Percentiles rank a stretch among this genome's conserved stretches.
Evolutionary conservation across 2,329 filamentous ascomycete genomes (phyloP).

Genomic region (Claviceps humidiphila): DNA sequence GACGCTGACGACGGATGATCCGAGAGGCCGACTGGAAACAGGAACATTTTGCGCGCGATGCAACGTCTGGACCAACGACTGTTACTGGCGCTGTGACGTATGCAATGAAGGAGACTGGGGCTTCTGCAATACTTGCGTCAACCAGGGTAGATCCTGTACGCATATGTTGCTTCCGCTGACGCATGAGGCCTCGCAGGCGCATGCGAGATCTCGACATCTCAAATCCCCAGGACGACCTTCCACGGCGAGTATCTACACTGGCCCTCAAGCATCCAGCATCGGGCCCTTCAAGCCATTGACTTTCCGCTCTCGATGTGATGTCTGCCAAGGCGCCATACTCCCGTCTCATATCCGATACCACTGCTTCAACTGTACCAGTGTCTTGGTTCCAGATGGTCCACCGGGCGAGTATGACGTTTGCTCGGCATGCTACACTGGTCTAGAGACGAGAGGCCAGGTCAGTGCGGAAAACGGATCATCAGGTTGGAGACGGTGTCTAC

Average conservation of each 20-base stretch:
- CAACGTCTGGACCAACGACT: slow-evolving; percentile 58
- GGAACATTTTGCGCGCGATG: slow-evolving; percentile 80
- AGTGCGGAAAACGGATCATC: slow-evolving; percentile 60
- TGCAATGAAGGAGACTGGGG: slow-evolving; percentile 95
- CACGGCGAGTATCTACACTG: slow-evolving; percentile 34
- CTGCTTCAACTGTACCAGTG: slow-evolving; percentile 58
- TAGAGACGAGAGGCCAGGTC: slow-evolving; percentile 52
- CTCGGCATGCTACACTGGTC: slow-evolving; percentile 57
- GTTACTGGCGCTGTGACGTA: slow-evolving; percentile 76
- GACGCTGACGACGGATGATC: slow-evolving; percentile 53
- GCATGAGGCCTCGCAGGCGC: slow-evolving; percentile 34
- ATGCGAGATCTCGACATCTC: slow-evolving; percentile 25
- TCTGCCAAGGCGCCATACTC: slow-evolving; percentile 61
- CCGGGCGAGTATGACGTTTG: slow-evolving; percentile 82
- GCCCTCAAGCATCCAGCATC: slow-evolving; percentile 30
- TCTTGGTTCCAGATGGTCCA: slow-evolving; percentile 29
- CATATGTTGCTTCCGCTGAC: slow-evolving; percentile 69
- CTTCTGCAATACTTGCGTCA: slow-evolving; percentile 79
- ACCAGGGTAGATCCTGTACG: slow-evolving; percentile 66
- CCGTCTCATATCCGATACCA: slow-evolving; percentile 61
- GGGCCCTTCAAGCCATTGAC: slow-evolving; percentile 53
- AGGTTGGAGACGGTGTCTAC: slow-evolving; percentile 73
- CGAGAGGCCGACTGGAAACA: slow-evolving; percentile 52
- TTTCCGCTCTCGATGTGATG: slow-evolving; percentile 65
- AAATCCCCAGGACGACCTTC: slow-evolving; percentile 31